These are phyloP conservation scores for Umbelopsis sp. DNA, from an alignment of 192 early-diverging fungal species.

Conservation along the genomic window DNA sequence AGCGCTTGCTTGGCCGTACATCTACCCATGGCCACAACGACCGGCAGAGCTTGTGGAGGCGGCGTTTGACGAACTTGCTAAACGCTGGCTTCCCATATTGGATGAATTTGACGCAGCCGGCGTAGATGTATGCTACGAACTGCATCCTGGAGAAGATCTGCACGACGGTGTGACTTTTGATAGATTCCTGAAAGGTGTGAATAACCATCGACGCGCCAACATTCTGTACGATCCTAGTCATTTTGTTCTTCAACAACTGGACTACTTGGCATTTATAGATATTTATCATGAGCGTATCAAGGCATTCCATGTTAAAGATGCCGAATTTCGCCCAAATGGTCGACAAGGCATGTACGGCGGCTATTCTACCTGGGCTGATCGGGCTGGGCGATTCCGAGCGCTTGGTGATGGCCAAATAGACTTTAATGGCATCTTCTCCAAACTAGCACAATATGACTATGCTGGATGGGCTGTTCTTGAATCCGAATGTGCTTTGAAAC, in stretches of 20 bases:
- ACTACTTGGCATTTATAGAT: slow-evolving; percentile 6
- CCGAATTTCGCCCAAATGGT: neutral
- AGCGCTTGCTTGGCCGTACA: neutral
- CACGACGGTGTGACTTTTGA: slow-evolving; percentile 15
- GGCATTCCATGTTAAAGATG: slow-evolving; percentile 15
- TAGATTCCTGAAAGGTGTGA: neutral
- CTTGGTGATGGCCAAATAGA: slow-evolving; percentile 6
- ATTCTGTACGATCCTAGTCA: slow-evolving; percentile 11
- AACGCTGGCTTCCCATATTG: slow-evolving; percentile 1
- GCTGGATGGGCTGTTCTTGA: slow-evolving; percentile 8
- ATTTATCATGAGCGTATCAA: slow-evolving; percentile 8
- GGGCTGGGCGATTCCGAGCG: slow-evolving; percentile 2
- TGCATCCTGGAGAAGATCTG: slow-evolving; percentile 19
- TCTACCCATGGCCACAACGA: slow-evolving; percentile 13
- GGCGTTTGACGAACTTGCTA: neutral
- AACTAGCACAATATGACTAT: slow-evolving; percentile 10
- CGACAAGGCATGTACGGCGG: slow-evolving; percentile 9
- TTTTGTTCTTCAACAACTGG: slow-evolving; percentile 9
- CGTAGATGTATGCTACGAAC: slow-evolving; percentile 11
- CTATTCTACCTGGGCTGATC: slow-evolving; percentile 5
- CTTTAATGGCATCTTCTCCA: slow-evolving; percentile 14
- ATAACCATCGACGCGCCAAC: neutral
- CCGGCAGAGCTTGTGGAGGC: neutral
- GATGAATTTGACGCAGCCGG: neutral
- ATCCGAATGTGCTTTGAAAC: slow-evolving; percentile 8